These are phyloP conservation scores for Solanum appendiculatum DNA, from an alignment of 257 asterid species.

Conservation along the genomic window DNA sequence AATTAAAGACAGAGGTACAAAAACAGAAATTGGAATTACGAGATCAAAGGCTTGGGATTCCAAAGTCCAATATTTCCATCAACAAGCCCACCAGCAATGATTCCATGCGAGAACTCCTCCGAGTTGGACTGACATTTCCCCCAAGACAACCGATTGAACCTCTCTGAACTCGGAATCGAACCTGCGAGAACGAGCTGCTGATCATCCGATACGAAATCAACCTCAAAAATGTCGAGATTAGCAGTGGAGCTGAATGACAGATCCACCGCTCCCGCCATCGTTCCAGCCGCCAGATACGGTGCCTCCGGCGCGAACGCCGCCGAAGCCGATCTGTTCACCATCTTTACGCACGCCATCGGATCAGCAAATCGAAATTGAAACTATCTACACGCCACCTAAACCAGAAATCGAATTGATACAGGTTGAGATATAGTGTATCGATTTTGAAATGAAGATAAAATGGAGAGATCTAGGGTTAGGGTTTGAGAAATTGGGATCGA, in stretches of 20 bases:
- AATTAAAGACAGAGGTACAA: not conserved
- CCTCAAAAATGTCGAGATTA: constrained; percentile 81
- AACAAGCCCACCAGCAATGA: constrained; percentile 92
- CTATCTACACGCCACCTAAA: constrained; percentile 2
- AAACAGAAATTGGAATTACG: constrained; percentile 24
- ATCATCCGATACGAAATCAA: constrained; percentile 82
- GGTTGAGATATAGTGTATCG: not conserved
- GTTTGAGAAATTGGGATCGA: constrained; percentile 2
- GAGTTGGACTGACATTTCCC: constrained; percentile 49
- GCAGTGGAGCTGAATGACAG: constrained; percentile 93
- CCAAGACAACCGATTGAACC: constrained; percentile 86
- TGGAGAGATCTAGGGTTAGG: constrained; percentile 8
- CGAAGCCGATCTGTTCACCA: constrained; percentile 90
- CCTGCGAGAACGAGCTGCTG: constrained; percentile 56
- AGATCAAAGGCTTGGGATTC: constrained; percentile 82
- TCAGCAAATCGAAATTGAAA: constrained; percentile 10
- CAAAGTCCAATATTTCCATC: constrained; percentile 93
- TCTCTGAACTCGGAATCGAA: constrained; percentile 70
- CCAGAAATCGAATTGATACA: not conserved
- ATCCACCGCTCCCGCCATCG: constrained; percentile 99
- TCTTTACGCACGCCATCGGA: constrained; percentile 69
- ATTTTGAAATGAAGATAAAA: not conserved
- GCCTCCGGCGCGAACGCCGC: constrained; percentile 88
- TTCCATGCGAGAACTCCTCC: constrained; percentile 65
- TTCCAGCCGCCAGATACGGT: constrained; percentile 86